Base-by-base conservation (phyloP, 2,329 filamentous ascomycete species). In the Pestalotiopsis sp. region DNA sequence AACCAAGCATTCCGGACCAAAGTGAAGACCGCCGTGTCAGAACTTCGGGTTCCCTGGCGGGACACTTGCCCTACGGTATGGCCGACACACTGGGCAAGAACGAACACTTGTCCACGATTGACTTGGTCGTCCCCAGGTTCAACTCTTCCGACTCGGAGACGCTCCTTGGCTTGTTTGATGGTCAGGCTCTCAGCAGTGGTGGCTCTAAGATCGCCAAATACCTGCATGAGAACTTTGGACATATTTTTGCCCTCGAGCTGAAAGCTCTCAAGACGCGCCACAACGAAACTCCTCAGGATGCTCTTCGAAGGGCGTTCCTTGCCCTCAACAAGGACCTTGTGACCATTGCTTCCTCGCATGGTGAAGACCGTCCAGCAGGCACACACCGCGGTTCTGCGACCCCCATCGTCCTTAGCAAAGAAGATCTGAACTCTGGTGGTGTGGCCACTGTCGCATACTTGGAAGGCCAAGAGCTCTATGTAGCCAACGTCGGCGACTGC, bases 121-220 rank as follows among this genome's bases (percentile, higher is more conserved):
- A 99, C 78, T 91, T 99, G 82, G 94, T 99, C 23, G 93, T 98
- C 38, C 96, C 96, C 12, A 90, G 93, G 60, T 96, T 98, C 82
- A 92, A 95, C 76, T 93, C 94, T 17, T 93, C 92, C 66, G 94
- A 98, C 73, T 92, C 93, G 58, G 95, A 98, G 79, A 95, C 93
- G 59, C 86, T 99, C 1, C 83, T 99, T 60, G 96, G 95, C n/a
- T 87, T 99, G 80, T 99, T 99, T 76, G 97, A 99, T 78, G 96
- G 96, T 3, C 93, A 98, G 78, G 89, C 91, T n/a, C 86, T 97
- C 68, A 93, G 93, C 2, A 94, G 90, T 70, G 93, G 95, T 70
- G 97, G 96, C 58, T 98, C 95, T 71, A 97, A 97, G 83, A 93
- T 99, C 74, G 95, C 96, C 72, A 98, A 98, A 79, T 99, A 93